Evolutionary conservation across 2,329 filamentous ascomycete genomes (phyloP).

Genomic region (Metarhizium guizhouense): DNA sequence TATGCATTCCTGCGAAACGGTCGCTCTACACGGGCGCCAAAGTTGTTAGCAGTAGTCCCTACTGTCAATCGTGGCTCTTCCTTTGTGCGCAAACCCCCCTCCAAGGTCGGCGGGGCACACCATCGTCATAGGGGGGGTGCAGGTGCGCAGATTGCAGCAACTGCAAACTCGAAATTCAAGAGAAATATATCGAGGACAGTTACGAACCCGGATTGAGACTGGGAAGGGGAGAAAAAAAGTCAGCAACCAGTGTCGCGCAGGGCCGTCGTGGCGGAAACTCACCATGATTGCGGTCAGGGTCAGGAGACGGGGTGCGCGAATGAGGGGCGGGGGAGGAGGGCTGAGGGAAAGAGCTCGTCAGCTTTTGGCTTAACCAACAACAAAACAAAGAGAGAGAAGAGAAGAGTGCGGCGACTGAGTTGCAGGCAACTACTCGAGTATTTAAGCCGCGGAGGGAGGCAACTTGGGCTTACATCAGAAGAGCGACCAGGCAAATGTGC

Average conservation of each 20-base stretch:
- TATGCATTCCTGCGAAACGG: conserved; percentile 64
- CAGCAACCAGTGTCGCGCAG: not conserved
- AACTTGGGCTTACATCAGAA: not conserved
- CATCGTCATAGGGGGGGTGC: not conserved
- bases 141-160: not conserved
- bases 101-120: conserved; percentile 9
- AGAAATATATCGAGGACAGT: not conserved
- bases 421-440: not conserved
- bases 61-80: not conserved
- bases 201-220: conserved; percentile 64
- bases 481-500: conserved; percentile 1
- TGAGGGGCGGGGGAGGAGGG: conserved; percentile 17
- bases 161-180: not conserved
- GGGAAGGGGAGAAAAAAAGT: not conserved
- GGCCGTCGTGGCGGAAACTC: conserved; percentile 14
- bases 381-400: not conserved
- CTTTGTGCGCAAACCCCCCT: not conserved
- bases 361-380: not conserved
- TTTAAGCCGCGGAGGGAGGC: not conserved
- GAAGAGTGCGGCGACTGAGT: not conserved
- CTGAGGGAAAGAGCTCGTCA: conserved; percentile 3
- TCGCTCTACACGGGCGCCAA: conserved; percentile 45
- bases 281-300: conserved; percentile 31
- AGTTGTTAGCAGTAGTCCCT: conserved; percentile 10
- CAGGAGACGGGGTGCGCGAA: conserved; percentile 16